Conservation (phyloP, 306 rosid species). For the Clitoria ternatea region DNA sequence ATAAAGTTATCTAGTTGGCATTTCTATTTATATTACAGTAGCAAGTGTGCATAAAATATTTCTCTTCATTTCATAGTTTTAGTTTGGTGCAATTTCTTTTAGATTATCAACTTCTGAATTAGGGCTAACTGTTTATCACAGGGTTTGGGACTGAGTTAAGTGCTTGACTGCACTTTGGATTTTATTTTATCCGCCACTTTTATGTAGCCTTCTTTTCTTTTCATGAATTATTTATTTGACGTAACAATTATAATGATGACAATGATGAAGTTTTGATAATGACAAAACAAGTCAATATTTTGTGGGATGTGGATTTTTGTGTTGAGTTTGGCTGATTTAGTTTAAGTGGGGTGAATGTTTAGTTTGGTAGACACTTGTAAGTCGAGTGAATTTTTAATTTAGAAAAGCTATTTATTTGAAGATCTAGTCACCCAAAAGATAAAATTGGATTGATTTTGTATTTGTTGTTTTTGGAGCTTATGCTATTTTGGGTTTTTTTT, state of each 20-base stretch:
- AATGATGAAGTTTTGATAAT: not conserved
- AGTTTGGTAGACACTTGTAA: too few species aligned
- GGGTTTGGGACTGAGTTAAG: not conserved
- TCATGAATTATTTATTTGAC: not conserved
- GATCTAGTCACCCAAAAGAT: too few species aligned
- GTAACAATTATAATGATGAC: not conserved
- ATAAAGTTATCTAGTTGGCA: not conserved
- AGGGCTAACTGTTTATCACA: not conserved
- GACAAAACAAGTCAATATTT: not conserved
- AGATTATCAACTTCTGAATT: not conserved
- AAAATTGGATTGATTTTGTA: not conserved
- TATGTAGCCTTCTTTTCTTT: not conserved
- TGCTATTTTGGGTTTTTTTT: not conserved
- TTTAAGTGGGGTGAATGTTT: not conserved
- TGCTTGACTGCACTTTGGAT: too few species aligned
- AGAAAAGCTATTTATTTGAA: too few species aligned
- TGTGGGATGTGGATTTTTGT: not conserved
- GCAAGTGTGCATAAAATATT: not conserved
- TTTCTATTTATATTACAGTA: not conserved
- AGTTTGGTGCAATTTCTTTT: not conserved
- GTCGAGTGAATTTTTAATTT: too few species aligned
- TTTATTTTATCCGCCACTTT: too few species aligned
- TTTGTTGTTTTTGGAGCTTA: not conserved
- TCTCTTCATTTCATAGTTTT: not conserved
- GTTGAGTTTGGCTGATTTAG: not conserved